Conservation (phyloP, 1,284 basidiomycete genomes). For the Ustilago tritici region DNA sequence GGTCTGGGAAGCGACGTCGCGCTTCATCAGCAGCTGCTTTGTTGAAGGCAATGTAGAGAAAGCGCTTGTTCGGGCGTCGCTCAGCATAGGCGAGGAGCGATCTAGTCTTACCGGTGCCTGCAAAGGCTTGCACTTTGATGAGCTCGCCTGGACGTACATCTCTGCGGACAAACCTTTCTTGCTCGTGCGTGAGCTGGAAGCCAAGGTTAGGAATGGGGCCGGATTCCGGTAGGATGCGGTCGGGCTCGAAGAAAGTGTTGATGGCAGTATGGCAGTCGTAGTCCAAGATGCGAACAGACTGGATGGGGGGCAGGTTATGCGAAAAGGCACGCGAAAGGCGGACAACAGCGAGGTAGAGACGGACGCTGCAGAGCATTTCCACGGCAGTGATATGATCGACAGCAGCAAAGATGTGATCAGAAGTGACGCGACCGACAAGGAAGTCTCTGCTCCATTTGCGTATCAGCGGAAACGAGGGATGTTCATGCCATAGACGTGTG, state of each 20-base stretch:
- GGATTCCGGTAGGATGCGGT: conserved; percentile 11
- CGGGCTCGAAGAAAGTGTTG: conserved; percentile 45
- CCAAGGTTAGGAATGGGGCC: conserved; percentile 1
- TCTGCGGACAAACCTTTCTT: conserved; percentile 50
- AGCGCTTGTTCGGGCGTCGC: conserved; percentile 49
- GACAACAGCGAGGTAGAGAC: conserved; percentile 56
- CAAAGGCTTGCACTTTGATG: conserved; percentile 63
- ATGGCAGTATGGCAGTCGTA: conserved; percentile 52
- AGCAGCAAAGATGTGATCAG: conserved; percentile 36
- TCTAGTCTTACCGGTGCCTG: conserved; percentile 63
- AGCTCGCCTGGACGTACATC: conserved; percentile 55
- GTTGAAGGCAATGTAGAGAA: conserved; percentile 66
- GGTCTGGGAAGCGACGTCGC: conserved; percentile 48
- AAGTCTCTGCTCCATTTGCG: conserved; percentile 51
- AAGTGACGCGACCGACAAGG: conserved; percentile 43
- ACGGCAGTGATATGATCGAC: conserved; percentile 48
- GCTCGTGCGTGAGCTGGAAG: conserved; percentile 62
- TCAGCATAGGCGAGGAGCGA: conserved; percentile 60
- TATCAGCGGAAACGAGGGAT: conserved; percentile 32
- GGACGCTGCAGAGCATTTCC: conserved; percentile 55
- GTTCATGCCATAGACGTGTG: conserved; percentile 33
- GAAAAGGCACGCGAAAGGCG: conserved; percentile 54
- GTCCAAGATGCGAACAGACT: conserved; percentile 53
- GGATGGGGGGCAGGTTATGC: conserved; percentile 32
- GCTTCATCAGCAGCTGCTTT: conserved; percentile 59